Percentiles rank a stretch among this genome's conserved stretches.
Evolutionary conservation across 1,139 yeast genomes (phyloP).

Genomic region (Candida labiduridarum): DNA sequence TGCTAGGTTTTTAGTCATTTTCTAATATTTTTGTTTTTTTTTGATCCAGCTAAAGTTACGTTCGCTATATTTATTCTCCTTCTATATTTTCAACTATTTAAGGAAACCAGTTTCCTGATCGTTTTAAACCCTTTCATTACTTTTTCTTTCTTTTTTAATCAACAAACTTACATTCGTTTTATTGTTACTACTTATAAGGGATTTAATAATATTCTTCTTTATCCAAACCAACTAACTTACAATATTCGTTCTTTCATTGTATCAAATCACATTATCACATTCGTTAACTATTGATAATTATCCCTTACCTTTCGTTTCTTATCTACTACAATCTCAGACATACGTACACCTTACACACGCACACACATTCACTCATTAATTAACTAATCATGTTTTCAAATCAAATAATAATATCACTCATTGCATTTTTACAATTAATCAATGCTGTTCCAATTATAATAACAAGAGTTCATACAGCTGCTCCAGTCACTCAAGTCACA

Average conservation of each 20-base stretch:
- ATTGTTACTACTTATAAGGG: neutral
- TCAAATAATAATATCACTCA: slow-evolving; percentile 3
- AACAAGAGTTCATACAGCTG: slow-evolving; percentile 68
- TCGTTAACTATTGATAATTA: too few relatives aligned
- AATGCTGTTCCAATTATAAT: slow-evolving; percentile 43
- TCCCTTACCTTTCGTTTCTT: slow-evolving; percentile 2
- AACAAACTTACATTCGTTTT: slow-evolving; percentile 4
- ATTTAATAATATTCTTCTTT: neutral
- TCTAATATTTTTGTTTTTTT: neutral
- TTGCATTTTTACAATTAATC: slow-evolving; percentile 22
- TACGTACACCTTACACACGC: too few relatives aligned
- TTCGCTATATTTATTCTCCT: too few relatives aligned
- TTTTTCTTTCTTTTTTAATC: neutral
- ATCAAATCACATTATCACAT: neutral
- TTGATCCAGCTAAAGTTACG: neutral
- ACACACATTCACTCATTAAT: slow-evolving; percentile 1
- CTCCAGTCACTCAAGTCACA: slow-evolving; percentile 53
- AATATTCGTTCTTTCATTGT: slow-evolving; percentile 1
- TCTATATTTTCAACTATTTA: neutral
- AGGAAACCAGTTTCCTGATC: neutral
- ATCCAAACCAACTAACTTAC: slow-evolving; percentile 2
- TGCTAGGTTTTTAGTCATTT: neutral
- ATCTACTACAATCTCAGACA: neutral
- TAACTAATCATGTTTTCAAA: slow-evolving; percentile 5
- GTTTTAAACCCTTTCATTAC: neutral